A percentile compares a stretch with the other conserved stretches of the same genome.
phyloP scores from a whole-genome alignment of 2,329 filamentous ascomycete species.

The Fusarium decemcellulare region DNA sequence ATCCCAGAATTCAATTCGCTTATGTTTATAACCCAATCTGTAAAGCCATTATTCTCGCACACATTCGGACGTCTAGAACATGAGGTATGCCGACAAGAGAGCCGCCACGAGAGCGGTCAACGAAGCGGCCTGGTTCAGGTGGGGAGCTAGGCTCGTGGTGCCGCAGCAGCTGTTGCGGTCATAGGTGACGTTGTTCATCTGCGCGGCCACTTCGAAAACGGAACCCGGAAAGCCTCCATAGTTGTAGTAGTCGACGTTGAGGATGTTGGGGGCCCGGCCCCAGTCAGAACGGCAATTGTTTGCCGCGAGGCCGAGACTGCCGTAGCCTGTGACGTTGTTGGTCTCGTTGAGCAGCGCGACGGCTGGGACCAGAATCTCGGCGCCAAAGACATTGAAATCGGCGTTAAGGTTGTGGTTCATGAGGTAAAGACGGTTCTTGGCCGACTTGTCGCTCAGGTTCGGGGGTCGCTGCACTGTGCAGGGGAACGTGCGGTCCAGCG shows the following conservation, averaged over 20 bases:
- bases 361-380: slow-evolving; percentile 79
- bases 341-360: slow-evolving; percentile 78
- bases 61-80: slow-evolving; percentile 29
- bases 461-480: slow-evolving; percentile 86
- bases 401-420: slow-evolving; percentile 94
- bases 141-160: slow-evolving; percentile 48
- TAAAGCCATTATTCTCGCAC: neutral
- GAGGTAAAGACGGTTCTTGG: slow-evolving; percentile 79
- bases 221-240: slow-evolving; percentile 75
- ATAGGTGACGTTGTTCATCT: slow-evolving; percentile 81
- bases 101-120: slow-evolving; percentile 38
- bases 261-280: slow-evolving; percentile 80
- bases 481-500: slow-evolving; percentile 74
- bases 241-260: slow-evolving; percentile 91
- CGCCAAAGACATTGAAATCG: slow-evolving; percentile 76
- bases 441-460: slow-evolving; percentile 66
- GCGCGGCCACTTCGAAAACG: slow-evolving; percentile 81
- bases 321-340: slow-evolving; percentile 75
- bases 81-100: slow-evolving; percentile 38
- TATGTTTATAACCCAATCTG: slow-evolving; percentile 12
- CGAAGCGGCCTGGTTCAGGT: slow-evolving; percentile 38
- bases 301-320: slow-evolving; percentile 76
- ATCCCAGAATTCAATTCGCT: slow-evolving; percentile 39
- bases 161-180: slow-evolving; percentile 70
- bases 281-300: slow-evolving; percentile 74